Percentiles rank a stretch among this genome's conserved stretches.
Conservation (phyloP, 352 stramenopile genomes). For the Pythium pyrilobum region DNA sequence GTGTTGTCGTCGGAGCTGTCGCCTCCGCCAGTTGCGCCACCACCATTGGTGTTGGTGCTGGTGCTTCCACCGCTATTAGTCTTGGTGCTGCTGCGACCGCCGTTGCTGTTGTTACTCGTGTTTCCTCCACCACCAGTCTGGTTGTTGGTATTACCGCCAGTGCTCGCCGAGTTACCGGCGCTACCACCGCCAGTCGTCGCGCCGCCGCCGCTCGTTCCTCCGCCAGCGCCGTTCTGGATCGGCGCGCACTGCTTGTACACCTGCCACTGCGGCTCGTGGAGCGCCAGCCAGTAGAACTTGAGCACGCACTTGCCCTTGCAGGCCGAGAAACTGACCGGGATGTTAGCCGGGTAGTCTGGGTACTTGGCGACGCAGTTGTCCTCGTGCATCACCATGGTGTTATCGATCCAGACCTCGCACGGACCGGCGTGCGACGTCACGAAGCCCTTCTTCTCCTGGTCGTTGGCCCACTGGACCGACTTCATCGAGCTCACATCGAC, state of each 20-base stretch:
- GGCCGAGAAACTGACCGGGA: constrained; percentile 27
- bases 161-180: neutral
- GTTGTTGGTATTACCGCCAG: too few relatives aligned
- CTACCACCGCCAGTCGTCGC: neutral
- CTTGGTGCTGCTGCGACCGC: too few relatives aligned
- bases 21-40: too few relatives aligned
- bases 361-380: constrained; percentile 40
- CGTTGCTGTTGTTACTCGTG: too few relatives aligned
- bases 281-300: constrained; percentile 30
- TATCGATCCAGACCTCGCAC: constrained; percentile 55
- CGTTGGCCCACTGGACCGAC: constrained; percentile 42
- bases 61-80: too few relatives aligned
- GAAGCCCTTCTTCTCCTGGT: constrained; percentile 40
- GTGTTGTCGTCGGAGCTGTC: too few relatives aligned
- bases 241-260: constrained; percentile 29
- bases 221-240: constrained; percentile 14
- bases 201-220: neutral
- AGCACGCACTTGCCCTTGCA: constrained; percentile 25
- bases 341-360: constrained; percentile 25
- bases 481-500: constrained; percentile 37
- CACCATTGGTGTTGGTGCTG: too few relatives aligned
- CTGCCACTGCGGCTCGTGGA: constrained; percentile 29
- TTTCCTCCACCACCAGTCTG: too few relatives aligned
- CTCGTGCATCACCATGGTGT: constrained; percentile 38
- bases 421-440: constrained; percentile 46